Evolutionary conservation across 768 basidiomycete species (phyloP), one percentile per base, ranked within the genome.

Genomic region (Panellus pusillus): DNA sequence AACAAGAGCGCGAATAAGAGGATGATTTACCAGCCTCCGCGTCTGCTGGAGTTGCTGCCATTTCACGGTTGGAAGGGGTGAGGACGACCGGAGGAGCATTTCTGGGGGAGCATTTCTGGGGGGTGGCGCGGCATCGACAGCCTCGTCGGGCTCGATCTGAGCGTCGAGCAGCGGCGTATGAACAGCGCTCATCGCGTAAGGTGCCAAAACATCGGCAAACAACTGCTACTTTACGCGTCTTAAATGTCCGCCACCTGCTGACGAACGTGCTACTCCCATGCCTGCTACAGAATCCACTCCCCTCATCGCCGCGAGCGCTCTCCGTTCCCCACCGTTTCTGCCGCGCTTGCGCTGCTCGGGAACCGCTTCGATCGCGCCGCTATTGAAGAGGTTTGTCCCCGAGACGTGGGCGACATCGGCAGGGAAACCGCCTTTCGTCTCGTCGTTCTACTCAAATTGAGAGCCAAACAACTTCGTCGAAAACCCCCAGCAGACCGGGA

Each of bases 81-180:
- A 85, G 74, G 18, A 85, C 84, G 20, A 86, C 80, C 2, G 79
- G 77, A 61, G 20, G 69, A 50, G 46, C 63, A 63, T 50, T 73
- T 66, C 41, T 2, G 79, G 77, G 62, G 20, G 69, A 50, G 46
- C 63, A 63, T 50, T 73, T 66, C 41, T 54, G 50, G 47, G 72
- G 73, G n/a, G 72, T 71, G 36, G 70, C 62, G 35, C 65, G 7
- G 43, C 2, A 11, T 27, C 40, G 32, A 56, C 63, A 14, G 65
- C 73, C 39, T 93, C 92, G 69, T 96, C 93, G 28, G 93, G 84
- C 68, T 95, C 93, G 51, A 96, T 96, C 31, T 89, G 90, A n/a
- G 77, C 73, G 54, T 87, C 79, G 42, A 92, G 75, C 45, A 92
- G 73, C 18, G 89, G 87, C 28, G 83, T 78, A 17, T 43, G 27